These are phyloP conservation scores for Theileria equi DNA, from an alignment of 169 alveolate genomes.

Conservation along the genomic window DNA sequence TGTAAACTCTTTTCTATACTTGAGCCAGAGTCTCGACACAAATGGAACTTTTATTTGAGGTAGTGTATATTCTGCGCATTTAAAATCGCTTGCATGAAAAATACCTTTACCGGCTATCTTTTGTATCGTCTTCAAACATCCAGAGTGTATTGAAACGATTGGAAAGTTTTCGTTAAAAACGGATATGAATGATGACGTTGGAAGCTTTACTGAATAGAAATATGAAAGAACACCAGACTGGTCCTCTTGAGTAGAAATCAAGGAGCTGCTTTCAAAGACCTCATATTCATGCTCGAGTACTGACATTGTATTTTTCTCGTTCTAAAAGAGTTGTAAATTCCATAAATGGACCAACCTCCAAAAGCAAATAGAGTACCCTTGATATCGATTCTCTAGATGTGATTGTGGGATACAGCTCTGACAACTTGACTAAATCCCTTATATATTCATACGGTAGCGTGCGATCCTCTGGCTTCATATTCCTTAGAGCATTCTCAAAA, in stretches of 20 bases:
- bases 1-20: not conserved
- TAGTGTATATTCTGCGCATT: too few relatives aligned
- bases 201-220: too few relatives aligned
- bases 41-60: not conserved
- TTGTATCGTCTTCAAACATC: too few relatives aligned
- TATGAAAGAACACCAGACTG: too few relatives aligned
- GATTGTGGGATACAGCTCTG: constrained; percentile 17
- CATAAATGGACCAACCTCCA: constrained; percentile 10
- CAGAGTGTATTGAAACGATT: not conserved
- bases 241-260: too few relatives aligned
- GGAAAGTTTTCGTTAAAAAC: too few relatives aligned
- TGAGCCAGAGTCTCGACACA: not conserved
- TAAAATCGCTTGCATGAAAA: too few relatives aligned
- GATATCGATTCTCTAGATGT: constrained; percentile 19
- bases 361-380: constrained; percentile 20
- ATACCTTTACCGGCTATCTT: too few relatives aligned
- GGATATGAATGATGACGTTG: too few relatives aligned
- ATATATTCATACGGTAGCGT: not conserved
- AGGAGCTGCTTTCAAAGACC: too few relatives aligned
- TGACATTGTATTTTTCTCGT: constrained; percentile 37
- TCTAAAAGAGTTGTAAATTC: not conserved
- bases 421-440: constrained; percentile 1
- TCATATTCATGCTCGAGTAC: too few relatives aligned
- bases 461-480: constrained; percentile 28
- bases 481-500: constrained; percentile 17